phyloP scores from a whole-genome alignment of 306 rosid species.

The Potentilla sterilis region DNA sequence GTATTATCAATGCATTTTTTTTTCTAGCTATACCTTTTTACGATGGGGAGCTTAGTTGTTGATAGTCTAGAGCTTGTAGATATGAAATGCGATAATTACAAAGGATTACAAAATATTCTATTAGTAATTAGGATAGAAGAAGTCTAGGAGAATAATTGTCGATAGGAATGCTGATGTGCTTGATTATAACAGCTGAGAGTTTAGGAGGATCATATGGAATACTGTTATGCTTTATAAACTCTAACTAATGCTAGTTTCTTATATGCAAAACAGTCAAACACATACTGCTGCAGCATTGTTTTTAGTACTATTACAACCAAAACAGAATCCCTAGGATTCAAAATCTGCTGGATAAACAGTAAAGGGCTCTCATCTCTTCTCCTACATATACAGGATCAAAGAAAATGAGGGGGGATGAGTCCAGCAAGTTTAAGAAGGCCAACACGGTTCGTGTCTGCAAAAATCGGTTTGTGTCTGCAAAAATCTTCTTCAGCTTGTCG shows the following conservation, averaged over 20 bases:
- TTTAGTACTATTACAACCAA: slow-evolving; percentile 36
- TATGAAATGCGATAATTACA: too few species aligned
- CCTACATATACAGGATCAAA: slow-evolving; percentile 34
- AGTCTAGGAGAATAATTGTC: too few species aligned
- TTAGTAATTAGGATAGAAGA: too few species aligned
- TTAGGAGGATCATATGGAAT: too few species aligned
- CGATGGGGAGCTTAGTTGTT: too few species aligned
- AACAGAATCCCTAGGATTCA: slow-evolving; percentile 30
- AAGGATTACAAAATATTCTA: too few species aligned
- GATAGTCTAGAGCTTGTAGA: too few species aligned
- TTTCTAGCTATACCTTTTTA: too few species aligned
- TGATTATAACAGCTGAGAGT: too few species aligned
- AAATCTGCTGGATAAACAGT: slow-evolving; percentile 23
- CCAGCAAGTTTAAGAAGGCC: slow-evolving; percentile 88
- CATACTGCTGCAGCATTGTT: slow-evolving; percentile 21
- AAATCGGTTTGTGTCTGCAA: slow-evolving; percentile 37
- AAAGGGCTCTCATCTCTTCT: background rate
- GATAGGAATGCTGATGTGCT: too few species aligned
- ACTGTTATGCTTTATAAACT: background rate
- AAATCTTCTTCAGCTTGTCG: slow-evolving; percentile 89
- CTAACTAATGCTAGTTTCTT: slow-evolving; percentile 35
- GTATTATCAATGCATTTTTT: too few species aligned
- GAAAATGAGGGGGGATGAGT: slow-evolving; percentile 78
- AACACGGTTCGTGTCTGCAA: slow-evolving; percentile 40
- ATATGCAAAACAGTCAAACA: slow-evolving; percentile 25